Percentiles rank a stretch among this genome's conserved stretches.
Evolutionary conservation across 2,329 filamentous ascomycete genomes (phyloP).

Genomic region (Fusarium caatingaense): DNA sequence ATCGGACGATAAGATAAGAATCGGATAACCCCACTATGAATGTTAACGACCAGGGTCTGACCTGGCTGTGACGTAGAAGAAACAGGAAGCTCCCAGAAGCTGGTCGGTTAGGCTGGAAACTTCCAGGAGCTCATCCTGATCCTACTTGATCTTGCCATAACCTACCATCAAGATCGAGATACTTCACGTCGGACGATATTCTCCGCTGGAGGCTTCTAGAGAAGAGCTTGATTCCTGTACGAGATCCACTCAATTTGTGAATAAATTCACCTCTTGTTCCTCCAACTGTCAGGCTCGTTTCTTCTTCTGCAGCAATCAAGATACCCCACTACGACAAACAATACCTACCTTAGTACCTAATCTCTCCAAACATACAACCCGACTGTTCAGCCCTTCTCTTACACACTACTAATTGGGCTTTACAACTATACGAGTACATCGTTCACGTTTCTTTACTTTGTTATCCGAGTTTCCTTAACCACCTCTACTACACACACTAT

Average conservation of each 20-base stretch:
- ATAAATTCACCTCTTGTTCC: constrained; percentile 43
- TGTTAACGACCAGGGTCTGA: constrained; percentile 1
- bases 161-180: constrained; percentile 40
- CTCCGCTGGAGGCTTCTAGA: constrained; percentile 30
- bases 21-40: constrained; percentile 31
- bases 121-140: constrained; percentile 46
- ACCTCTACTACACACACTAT: not conserved
- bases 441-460: not conserved
- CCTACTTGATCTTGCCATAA: constrained; percentile 43
- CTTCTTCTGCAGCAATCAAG: constrained; percentile 24
- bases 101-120: constrained; percentile 44
- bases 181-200: constrained; percentile 36
- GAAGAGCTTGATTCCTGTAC: constrained; percentile 27
- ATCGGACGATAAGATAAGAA: constrained; percentile 41
- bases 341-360: constrained; percentile 35
- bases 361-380: constrained; percentile 36
- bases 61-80: constrained; percentile 52
- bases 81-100: constrained; percentile 47
- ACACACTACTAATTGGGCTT: constrained; percentile 23
- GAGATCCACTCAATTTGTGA: constrained; percentile 40
- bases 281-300: constrained; percentile 14
- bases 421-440: constrained; percentile 10
- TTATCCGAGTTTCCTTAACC: not conserved
- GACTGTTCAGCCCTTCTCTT: constrained; percentile 24
- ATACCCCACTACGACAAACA: constrained; percentile 39